These are phyloP conservation scores for Diaporthe nobilis DNA, from an alignment of 2,329 filamentous ascomycete species.

Conservation along the genomic window DNA sequence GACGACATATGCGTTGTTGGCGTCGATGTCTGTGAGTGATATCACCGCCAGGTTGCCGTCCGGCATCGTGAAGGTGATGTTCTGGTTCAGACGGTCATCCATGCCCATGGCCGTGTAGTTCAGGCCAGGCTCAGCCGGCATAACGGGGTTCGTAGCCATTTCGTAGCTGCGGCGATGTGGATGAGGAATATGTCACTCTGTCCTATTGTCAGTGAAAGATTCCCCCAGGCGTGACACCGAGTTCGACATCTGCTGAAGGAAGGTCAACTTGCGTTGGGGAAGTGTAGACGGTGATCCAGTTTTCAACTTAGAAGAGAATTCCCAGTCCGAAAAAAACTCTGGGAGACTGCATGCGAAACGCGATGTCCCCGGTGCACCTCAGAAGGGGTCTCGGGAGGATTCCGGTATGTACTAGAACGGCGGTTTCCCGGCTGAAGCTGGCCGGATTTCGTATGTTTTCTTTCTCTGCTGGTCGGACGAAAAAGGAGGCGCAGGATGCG, in stretches of 20 bases:
- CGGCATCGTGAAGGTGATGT: constrained; percentile 29
- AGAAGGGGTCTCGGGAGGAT: background rate
- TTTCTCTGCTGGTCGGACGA: background rate
- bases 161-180: background rate
- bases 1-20: constrained; percentile 50
- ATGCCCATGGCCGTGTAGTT: background rate
- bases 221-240: no score
- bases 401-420: background rate
- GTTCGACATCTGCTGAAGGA: no score
- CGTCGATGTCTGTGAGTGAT: constrained; percentile 48
- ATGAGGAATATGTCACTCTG: background rate
- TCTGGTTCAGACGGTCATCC: constrained; percentile 12
- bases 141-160: background rate
- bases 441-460: background rate
- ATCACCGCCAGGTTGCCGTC: constrained; percentile 18
- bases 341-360: background rate
- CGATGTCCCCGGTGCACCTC: background rate
- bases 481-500: background rate
- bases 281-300: background rate
- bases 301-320: no score
- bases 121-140: background rate
- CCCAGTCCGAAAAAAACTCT: no score
- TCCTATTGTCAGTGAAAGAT: background rate
- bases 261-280: background rate
- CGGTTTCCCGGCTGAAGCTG: background rate